A percentile compares a stretch with the other conserved stretches of the same genome.
Evolutionary conservation across 139 green algal species (phyloP).

Genomic region (Chlamydomonas sphaeroides): DNA sequence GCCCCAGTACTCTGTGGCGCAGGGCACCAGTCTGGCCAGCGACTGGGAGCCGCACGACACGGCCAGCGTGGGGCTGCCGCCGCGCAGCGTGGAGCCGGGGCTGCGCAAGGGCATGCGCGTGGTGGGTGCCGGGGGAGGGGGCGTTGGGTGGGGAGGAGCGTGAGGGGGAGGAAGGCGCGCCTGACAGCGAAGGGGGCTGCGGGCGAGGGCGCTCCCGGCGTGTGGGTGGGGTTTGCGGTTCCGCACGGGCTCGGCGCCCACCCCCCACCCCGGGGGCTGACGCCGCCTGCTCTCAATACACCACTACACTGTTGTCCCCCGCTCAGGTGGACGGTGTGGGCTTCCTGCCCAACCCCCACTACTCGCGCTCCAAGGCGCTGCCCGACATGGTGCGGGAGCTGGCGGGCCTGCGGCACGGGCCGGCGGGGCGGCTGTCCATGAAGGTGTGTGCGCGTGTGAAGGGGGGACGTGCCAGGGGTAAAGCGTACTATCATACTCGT

Average conservation of each 20-base stretch:
- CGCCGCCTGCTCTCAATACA: no score
- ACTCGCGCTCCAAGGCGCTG: constrained; percentile 53
- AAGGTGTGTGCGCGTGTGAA: no score
- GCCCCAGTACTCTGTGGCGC: constrained; percentile 2
- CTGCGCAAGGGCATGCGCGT: constrained; percentile 71
- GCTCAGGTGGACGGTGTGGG: constrained; percentile 82
- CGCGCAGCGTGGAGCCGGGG: constrained; percentile 65
- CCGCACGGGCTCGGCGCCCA: not conserved
- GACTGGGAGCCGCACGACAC: constrained; percentile 53
- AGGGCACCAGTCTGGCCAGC: constrained; percentile 25
- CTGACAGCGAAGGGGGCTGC: no score
- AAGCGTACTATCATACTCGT: no score
- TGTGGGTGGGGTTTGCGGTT: no score
- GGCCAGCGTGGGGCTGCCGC: constrained; percentile 67
- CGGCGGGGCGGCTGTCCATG: constrained; percentile 21
- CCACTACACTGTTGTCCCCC: not conserved
- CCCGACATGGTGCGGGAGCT: constrained; percentile 42
- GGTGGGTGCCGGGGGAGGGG: constrained; percentile 19
- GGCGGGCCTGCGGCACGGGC: constrained; percentile 8
- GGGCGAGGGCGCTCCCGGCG: no score
- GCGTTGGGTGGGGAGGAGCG: no score
- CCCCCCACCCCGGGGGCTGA: not conserved
- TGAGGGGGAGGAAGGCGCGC: no score
- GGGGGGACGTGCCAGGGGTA: no score
- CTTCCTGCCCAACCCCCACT: constrained; percentile 86